These are phyloP conservation scores for Aschersonia sp. DNA, from an alignment of 2,329 filamentous ascomycete species.

Conservation along the genomic window DNA sequence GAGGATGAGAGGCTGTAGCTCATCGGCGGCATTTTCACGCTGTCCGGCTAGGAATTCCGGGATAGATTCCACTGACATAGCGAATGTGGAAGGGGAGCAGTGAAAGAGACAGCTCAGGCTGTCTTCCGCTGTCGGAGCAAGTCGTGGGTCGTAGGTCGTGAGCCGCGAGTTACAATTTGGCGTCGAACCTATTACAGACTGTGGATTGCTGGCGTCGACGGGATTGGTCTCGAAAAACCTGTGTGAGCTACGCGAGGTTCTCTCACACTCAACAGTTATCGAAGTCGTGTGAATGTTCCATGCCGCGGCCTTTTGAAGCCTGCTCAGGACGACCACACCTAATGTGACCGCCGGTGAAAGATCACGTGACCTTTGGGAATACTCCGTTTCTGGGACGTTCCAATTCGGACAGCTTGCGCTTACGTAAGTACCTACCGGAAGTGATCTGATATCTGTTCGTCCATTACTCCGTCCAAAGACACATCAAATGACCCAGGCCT, in stretches of 20 bases:
- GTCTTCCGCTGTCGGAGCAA: too few species aligned
- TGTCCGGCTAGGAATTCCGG: slow-evolving; percentile 84
- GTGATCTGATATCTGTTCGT: not conserved
- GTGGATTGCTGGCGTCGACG: too few species aligned
- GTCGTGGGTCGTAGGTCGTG: too few species aligned
- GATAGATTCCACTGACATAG: slow-evolving; percentile 78
- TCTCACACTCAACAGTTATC: not conserved
- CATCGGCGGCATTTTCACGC: slow-evolving; percentile 74
- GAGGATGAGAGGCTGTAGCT: slow-evolving; percentile 77
- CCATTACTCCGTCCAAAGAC: too few species aligned
- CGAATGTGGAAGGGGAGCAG: not conserved
- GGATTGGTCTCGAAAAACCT: too few species aligned
- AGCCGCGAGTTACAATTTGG: too few species aligned
- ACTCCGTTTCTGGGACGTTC: too few species aligned
- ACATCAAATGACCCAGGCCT: not conserved
- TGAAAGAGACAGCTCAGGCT: too few species aligned
- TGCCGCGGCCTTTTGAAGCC: not conserved
- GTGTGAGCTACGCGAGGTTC: too few species aligned
- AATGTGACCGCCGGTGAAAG: not conserved
- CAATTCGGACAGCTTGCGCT: not conserved
- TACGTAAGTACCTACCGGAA: not conserved
- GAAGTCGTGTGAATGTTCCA: not conserved
- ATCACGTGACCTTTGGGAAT: not conserved
- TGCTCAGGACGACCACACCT: not conserved
- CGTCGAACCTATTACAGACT: too few species aligned